Evolutionary conservation across 805 yeast species (phyloP).

Genomic region (Jamesozyma rosinii): DNA sequence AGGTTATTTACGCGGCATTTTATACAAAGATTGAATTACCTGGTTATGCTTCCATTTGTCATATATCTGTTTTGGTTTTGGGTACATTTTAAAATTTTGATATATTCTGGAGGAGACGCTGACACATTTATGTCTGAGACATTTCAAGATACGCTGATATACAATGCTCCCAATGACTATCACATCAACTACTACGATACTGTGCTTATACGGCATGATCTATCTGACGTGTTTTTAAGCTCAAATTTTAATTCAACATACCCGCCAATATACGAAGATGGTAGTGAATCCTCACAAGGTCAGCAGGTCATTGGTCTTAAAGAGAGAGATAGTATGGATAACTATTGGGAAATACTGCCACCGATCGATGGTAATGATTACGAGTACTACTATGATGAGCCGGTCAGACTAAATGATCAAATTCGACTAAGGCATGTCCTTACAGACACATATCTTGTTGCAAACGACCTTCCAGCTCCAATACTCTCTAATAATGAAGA

Average conservation of each 20-base stretch:
- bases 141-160: constrained; percentile 86
- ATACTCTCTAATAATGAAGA: constrained; percentile 83
- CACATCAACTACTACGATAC: constrained; percentile 67
- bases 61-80: constrained; percentile 86
- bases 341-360: constrained; percentile 83
- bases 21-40: constrained; percentile 56
- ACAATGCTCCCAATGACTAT: constrained; percentile 55
- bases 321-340: constrained; percentile 46
- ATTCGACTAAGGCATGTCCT: constrained; percentile 73
- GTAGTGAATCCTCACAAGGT: constrained; percentile 84
- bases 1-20: constrained; percentile 58
- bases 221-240: constrained; percentile 68
- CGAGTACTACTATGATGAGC: constrained; percentile 19
- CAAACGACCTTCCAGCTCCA: constrained; percentile 96
- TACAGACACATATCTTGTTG: constrained; percentile 67
- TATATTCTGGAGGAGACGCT: constrained; percentile 91
- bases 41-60: constrained; percentile 73
- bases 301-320: constrained; percentile 80
- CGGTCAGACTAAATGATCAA: constrained; percentile 59
- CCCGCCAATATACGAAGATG: constrained; percentile 91
- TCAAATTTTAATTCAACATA: constrained; percentile 59
- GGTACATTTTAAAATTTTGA: constrained; percentile 75
- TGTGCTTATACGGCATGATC: constrained; percentile 70
- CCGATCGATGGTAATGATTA: constrained; percentile 34
- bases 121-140: constrained; percentile 74